Percentiles rank a stretch among this genome's conserved stretches.
Evolutionary conservation across 345 rosid genomes (phyloP).

Genomic region (Turritis glabra): DNA sequence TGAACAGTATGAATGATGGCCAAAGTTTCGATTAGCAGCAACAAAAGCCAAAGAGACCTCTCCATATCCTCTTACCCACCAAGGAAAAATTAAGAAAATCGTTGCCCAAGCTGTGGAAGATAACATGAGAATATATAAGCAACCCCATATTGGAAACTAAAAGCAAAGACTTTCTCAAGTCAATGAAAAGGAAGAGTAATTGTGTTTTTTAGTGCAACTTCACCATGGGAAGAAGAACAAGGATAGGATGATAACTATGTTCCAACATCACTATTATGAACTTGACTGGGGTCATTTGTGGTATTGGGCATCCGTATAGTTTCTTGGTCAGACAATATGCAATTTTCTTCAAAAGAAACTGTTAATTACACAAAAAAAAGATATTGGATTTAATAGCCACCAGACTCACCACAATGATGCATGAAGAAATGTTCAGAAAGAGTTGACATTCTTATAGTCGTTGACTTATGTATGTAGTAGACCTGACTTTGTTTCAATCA

Average conservation of each 20-base stretch:
- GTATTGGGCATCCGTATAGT: neutral
- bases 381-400: conserved; percentile 1
- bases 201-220: conserved; percentile 4
- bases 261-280: neutral
- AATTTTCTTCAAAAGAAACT: neutral
- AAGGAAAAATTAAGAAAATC: neutral
- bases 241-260: neutral
- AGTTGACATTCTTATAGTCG: conserved; percentile 22
- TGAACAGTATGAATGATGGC: conserved; percentile 17
- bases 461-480: neutral
- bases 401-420: conserved; percentile 8
- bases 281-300: conserved; percentile 6
- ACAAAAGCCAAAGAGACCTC: neutral
- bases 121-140: neutral
- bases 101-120: neutral
- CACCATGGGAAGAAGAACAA: neutral
- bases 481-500: neutral
- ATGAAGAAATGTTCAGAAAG: conserved; percentile 9
- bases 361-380: neutral
- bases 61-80: conserved; percentile 17
- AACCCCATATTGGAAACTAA: neutral
- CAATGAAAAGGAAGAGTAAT: conserved; percentile 7
- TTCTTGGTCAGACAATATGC: neutral
- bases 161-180: neutral
- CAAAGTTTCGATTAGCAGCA: neutral